Base-by-base conservation (phyloP, 1,284 basidiomycete species). In the Ustilago nuda region DNA sequence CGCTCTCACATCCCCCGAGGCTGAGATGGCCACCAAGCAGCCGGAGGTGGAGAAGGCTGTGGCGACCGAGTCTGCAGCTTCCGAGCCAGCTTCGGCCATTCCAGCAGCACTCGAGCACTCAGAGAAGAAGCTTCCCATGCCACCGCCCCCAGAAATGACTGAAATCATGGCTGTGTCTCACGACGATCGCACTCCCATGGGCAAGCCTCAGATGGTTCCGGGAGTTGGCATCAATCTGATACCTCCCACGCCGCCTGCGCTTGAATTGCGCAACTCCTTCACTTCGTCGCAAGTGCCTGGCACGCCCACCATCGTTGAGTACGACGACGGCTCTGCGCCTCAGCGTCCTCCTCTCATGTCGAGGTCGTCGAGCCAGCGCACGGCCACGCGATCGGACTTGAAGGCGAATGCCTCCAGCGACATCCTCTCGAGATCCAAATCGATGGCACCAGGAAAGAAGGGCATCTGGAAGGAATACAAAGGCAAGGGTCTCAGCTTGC, bases 211-310 rank as follows among this genome's bases (percentile, higher is more conserved):
- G 36, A 30, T 46, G n/a, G 52, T 63, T n/a, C 41, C 62, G 3
- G 50, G 51, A 17, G 68, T 81, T 13, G 81, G 80, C 45, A 69
- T 83, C 59, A 82, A 82, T 35, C 69, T 83, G 50, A 82, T 83
- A 36, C 82, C 82, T 9, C 82, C 82, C 13, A 83, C 82, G 4
- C 80, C 82, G 5, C 82, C 82, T 30, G 80, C 81, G 13, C 36
- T 76, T 43, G 81, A 79, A 48, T 53, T 63, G 17, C 56, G 67
- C 35, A 58, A 53, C 19, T 79, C 78, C 27, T 79, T 54, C 58
- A 71, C 69, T 6, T 60, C 61, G 4, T 70, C 70, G 11, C 71
- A 64, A 17, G 71, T 60, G 12, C 75, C 75, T 4, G 66, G 61
- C 43, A 77, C 67, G 5, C 66, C 70, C 1, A 69, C 61, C 7